Conservation (phyloP, 805 yeast species). For the Wickerhamiella azyma region DNA sequence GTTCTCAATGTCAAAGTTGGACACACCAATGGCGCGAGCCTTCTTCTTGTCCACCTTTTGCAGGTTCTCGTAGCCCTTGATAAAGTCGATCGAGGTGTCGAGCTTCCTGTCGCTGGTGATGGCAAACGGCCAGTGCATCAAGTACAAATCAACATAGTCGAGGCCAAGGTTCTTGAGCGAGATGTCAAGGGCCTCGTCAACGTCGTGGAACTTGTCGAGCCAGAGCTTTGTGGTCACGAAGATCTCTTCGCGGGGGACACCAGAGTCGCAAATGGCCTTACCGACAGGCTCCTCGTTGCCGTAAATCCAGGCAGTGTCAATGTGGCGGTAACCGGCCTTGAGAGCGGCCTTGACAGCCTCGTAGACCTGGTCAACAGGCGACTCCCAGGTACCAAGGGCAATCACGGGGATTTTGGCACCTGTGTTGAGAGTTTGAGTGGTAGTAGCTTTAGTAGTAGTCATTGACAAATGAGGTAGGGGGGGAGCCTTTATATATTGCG, state of each 20-base stretch:
- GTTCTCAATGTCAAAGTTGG: constrained; percentile 49
- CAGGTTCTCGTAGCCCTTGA: constrained; percentile 50
- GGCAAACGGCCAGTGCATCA: constrained; percentile 55
- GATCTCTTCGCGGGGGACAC: constrained; percentile 35
- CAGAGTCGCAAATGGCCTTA: constrained; percentile 32
- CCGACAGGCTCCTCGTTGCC: constrained; percentile 59
- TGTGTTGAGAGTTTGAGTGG: constrained; percentile 33
- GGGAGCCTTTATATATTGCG: neutral
- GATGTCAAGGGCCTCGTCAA: constrained; percentile 35
- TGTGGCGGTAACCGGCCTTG: constrained; percentile 52
- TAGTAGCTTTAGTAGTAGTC: neutral
- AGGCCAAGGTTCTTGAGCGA: constrained; percentile 39
- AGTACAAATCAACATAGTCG: constrained; percentile 51
- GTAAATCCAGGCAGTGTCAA: constrained; percentile 63
- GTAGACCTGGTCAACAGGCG: constrained; percentile 32
- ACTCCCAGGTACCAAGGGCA: constrained; percentile 56
- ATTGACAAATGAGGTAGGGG: neutral
- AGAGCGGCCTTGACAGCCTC: constrained; percentile 47
- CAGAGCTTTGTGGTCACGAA: constrained; percentile 55
- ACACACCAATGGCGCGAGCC: constrained; percentile 60
- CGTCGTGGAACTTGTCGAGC: constrained; percentile 29
- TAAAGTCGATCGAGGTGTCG: constrained; percentile 21
- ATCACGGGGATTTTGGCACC: constrained; percentile 51
- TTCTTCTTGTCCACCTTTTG: constrained; percentile 42
- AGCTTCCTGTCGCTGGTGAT: constrained; percentile 15